Base-by-base conservation (phyloP, 257 asterid genomes). In the Cinchona pubescens region DNA sequence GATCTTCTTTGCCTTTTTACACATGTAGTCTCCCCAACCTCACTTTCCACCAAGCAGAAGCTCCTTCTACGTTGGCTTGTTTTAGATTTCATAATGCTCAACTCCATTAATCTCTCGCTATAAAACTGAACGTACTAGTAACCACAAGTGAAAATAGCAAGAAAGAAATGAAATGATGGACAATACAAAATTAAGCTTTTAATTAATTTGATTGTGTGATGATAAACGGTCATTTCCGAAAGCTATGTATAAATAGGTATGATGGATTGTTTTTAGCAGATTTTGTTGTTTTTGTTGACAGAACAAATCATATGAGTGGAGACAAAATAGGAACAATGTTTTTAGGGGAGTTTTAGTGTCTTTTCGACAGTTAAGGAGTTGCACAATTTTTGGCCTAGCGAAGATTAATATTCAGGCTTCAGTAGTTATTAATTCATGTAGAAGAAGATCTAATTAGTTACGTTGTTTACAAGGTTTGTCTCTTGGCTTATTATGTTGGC, bases 1-100 rank as follows among this genome's bases (percentile, higher is more conserved):
- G 91, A 84, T 67, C 95, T 79, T 29, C 93, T 82, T 3, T 90
- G 87, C 42, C 95, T 86, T 83, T 86, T 91, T 5, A 78, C 69
- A 32, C 84, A 78, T 75, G 85, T 87, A 2, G 69, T 76, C 75
- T 83, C 86, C 35, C 73, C 67, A 72, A 56, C 68, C 23, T 71
- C 83, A 46, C 63, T 78, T 55, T 79, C 89, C 79, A 56, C 69
- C 79, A 73, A 27, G 35, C 77, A 65, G 60, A 84, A 62, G 63
- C 79, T 69, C 42, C 76, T 71, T 68, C 80, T 81, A 14, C 83
- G 79, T 7, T 81, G 79, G 74, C 56, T 79, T 35, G 70, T 53
- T 76, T 74, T 86, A 62, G 76, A 49, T 70, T 87, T 84, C 30
- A 53, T 73, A 71, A 77, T 67, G 8, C 79, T 81, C 88, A 80